Percentiles rank a stretch among this genome's conserved stretches.
Evolutionary conservation across 495 filamentous ascomycete genomes (phyloP).

Genomic region (Penicillium egyptiacum): DNA sequence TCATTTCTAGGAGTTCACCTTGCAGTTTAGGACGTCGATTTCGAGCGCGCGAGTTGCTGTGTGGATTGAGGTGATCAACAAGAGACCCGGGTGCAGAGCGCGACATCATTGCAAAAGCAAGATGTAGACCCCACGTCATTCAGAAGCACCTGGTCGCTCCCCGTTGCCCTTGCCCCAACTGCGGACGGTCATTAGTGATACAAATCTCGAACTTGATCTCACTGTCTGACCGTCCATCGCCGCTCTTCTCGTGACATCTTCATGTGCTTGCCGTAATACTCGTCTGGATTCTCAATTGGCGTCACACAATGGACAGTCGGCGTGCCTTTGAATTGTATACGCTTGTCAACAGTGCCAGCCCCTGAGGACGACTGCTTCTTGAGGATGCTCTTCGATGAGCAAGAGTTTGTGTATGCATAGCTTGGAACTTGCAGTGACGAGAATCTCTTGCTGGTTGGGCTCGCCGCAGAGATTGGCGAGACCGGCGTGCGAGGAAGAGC

Average conservation of each 20-base stretch:
- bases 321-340: slow-evolving; percentile 47
- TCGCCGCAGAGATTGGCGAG: slow-evolving; percentile 41
- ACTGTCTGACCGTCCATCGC: slow-evolving; percentile 46
- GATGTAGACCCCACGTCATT: neutral
- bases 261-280: slow-evolving; percentile 53
- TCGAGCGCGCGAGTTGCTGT: neutral
- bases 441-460: slow-evolving; percentile 45
- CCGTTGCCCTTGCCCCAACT: neutral
- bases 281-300: slow-evolving; percentile 52
- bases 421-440: slow-evolving; percentile 42
- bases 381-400: slow-evolving; percentile 53
- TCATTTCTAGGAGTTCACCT: neutral
- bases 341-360: slow-evolving; percentile 33
- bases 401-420: slow-evolving; percentile 48
- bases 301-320: slow-evolving; percentile 54
- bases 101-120: neutral
- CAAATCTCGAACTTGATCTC: slow-evolving; percentile 11
- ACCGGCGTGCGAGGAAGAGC: slow-evolving; percentile 46
- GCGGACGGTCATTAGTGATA: slow-evolving; percentile 13
- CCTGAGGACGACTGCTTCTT: slow-evolving; percentile 40
- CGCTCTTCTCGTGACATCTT: slow-evolving; percentile 53
- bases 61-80: neutral
- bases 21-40: neutral
- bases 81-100: neutral
- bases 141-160: neutral